A percentile compares a stretch with the other conserved stretches of the same genome.
phyloP scores from a whole-genome alignment of 2,329 filamentous ascomycete genomes.

The Colletotrichum zoysiae region DNA sequence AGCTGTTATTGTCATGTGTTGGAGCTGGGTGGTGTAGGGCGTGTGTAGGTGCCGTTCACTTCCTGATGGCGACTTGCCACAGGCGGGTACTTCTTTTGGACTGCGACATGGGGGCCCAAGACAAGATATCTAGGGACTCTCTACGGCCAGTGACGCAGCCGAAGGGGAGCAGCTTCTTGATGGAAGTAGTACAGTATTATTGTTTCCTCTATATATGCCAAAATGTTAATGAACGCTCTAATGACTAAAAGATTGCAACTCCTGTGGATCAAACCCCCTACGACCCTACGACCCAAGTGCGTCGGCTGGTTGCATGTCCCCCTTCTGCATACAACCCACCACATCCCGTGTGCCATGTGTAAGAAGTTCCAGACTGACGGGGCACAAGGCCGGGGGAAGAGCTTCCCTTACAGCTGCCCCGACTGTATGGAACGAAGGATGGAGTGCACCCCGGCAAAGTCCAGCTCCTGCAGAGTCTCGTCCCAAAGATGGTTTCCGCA shows the following conservation, averaged over 20 bases:
- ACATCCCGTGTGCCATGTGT: neutral
- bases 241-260: neutral
- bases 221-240: neutral
- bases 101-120: neutral
- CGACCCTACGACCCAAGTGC: neutral
- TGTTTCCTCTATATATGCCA: neutral
- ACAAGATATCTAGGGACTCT: neutral
- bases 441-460: slow-evolving; percentile 42
- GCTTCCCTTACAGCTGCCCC: neutral
- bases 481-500: slow-evolving; percentile 38
- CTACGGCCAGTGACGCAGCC: neutral
- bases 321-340: slow-evolving; percentile 17
- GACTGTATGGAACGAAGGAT: slow-evolving; percentile 29
- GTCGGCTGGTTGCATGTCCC: neutral
- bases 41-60: neutral
- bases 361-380: slow-evolving; percentile 6
- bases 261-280: neutral
- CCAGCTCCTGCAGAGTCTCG: slow-evolving; percentile 42
- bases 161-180: neutral
- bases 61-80: neutral
- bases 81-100: no score
- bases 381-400: neutral
- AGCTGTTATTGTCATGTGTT: neutral
- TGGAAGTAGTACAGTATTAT: neutral
- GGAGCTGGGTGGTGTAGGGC: no score